Conservation (phyloP, 225 moss, liverwort and hornwort genomes). For the Physcomitrium patens region DNA sequence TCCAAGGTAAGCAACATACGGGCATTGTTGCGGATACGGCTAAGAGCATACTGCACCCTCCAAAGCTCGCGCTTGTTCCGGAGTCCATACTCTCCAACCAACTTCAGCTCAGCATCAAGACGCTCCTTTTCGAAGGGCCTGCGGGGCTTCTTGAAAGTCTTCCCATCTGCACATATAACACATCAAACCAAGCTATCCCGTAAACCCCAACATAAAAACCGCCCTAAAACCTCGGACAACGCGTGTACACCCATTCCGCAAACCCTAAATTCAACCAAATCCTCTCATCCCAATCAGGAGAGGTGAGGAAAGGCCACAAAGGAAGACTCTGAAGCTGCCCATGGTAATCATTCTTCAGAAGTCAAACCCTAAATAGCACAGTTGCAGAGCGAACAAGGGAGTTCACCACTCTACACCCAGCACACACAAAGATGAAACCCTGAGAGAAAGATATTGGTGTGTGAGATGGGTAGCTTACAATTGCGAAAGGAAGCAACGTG, state of each 20-base stretch:
- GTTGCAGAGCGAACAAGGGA: background rate
- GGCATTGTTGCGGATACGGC: conserved; percentile 94
- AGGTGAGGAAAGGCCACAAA: background rate
- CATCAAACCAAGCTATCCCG: background rate
- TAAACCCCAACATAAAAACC: background rate
- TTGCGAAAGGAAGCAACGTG: conserved; percentile 90
- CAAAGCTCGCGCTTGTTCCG: conserved; percentile 96
- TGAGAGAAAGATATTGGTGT: background rate
- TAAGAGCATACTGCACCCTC: conserved; percentile 90
- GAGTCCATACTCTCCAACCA: conserved; percentile 92
- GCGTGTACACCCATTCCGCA: background rate
- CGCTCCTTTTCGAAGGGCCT: conserved; percentile 95
- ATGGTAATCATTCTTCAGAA: too few relatives aligned
- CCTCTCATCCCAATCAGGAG: too few relatives aligned
- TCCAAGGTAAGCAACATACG: conserved; percentile 84
- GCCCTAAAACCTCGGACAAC: background rate
- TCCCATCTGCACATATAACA: conserved; percentile 60
- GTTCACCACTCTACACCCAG: background rate
- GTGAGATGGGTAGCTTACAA: conserved; percentile 49
- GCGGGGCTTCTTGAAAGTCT: conserved; percentile 95
- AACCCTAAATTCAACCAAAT: background rate
- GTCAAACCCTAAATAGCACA: conserved; percentile 12
- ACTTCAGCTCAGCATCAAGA: conserved; percentile 88
- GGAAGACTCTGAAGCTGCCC: too few relatives aligned
- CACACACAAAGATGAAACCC: background rate